phyloP scores from a whole-genome alignment of 2,329 filamentous ascomycete genomes.

The Aspergillus pseudoglaucus region DNA sequence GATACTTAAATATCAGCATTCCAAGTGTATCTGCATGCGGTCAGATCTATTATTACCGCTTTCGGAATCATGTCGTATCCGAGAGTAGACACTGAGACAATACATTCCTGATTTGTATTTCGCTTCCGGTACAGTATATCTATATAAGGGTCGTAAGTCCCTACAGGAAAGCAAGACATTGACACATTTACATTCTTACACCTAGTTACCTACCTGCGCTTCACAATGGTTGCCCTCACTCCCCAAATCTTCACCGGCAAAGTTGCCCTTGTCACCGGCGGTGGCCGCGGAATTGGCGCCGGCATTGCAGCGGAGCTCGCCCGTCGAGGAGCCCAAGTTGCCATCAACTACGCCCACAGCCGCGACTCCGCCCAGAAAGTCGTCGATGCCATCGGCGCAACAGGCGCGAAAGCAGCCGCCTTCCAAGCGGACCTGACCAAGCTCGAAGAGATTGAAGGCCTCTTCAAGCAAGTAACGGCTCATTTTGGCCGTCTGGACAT shows the following conservation, averaged over 20 bases:
- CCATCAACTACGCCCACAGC: slow-evolving; percentile 51
- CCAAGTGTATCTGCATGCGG: neutral
- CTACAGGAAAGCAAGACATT: neutral
- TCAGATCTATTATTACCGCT: neutral
- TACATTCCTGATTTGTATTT: no score
- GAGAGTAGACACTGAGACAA: neutral
- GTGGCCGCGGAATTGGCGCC: slow-evolving; percentile 36
- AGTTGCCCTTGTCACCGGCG: slow-evolving; percentile 31
- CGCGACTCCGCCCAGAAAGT: slow-evolving; percentile 58
- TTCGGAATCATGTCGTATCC: neutral
- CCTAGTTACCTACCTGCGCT: neutral
- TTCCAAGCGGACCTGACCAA: slow-evolving; percentile 64
- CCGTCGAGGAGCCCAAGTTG: slow-evolving; percentile 33
- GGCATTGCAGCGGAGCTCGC: slow-evolving; percentile 38
- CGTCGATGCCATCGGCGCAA: slow-evolving; percentile 59
- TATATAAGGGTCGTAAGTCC: no score
- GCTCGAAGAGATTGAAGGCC: slow-evolving; percentile 54
- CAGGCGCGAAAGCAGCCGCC: slow-evolving; percentile 56
- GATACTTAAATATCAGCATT: neutral
- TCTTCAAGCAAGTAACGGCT: slow-evolving; percentile 58
- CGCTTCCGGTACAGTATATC: no score
- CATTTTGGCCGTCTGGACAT: slow-evolving; percentile 64
- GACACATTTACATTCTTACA: neutral
- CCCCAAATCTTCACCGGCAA: slow-evolving; percentile 23
- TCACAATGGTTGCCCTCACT: neutral